phyloP scores from a whole-genome alignment of 2,329 filamentous ascomycete genomes.

The Fusarium cyanostomum region DNA sequence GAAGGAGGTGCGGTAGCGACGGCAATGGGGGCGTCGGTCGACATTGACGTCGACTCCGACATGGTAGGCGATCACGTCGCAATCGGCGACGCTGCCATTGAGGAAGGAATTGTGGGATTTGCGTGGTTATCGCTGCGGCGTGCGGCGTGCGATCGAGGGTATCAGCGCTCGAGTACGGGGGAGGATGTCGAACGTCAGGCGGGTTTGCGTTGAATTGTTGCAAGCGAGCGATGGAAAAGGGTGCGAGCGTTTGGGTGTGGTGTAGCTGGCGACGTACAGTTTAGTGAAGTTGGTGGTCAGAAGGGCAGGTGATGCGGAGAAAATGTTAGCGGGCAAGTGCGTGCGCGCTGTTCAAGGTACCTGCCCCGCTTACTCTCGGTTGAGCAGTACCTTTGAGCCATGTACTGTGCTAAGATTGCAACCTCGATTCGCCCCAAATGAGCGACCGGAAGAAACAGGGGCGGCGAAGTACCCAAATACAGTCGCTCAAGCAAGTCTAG shows the following conservation, averaged over 20 bases:
- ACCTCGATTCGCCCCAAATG: conserved; percentile 13
- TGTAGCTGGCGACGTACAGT: conserved; percentile 34
- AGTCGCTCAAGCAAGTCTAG: conserved; percentile 12
- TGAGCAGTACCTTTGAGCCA: conserved; percentile 6
- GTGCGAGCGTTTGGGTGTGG: conserved; percentile 25
- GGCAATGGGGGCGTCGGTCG: conserved; percentile 64
- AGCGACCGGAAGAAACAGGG: conserved; percentile 39
- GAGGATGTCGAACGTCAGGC: background rate
- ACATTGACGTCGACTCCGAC: conserved; percentile 48
- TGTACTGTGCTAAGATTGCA: conserved; percentile 22
- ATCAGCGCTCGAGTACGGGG: conserved; percentile 3
- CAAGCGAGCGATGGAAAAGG: conserved; percentile 25
- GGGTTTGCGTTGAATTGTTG: conserved; percentile 19
- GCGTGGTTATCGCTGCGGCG: conserved; percentile 27
- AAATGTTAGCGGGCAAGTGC: conserved; percentile 35
- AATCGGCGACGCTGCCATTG: conserved; percentile 50
- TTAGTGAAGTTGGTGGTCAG: conserved; percentile 27
- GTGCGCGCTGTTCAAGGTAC: conserved; percentile 20
- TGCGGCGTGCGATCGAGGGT: conserved; percentile 15
- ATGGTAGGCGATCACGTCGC: conserved; percentile 56
- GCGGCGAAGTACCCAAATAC: conserved; percentile 29
- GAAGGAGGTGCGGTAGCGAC: conserved; percentile 54
- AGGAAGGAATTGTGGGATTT: conserved; percentile 32
- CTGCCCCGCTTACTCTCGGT: background rate
- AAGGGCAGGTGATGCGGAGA: conserved; percentile 44